A percentile compares a stretch with the other conserved stretches of the same genome.
phyloP scores from a whole-genome alignment of 768 basidiomycete genomes.

The Lactifluus hygrophoroides region DNA sequence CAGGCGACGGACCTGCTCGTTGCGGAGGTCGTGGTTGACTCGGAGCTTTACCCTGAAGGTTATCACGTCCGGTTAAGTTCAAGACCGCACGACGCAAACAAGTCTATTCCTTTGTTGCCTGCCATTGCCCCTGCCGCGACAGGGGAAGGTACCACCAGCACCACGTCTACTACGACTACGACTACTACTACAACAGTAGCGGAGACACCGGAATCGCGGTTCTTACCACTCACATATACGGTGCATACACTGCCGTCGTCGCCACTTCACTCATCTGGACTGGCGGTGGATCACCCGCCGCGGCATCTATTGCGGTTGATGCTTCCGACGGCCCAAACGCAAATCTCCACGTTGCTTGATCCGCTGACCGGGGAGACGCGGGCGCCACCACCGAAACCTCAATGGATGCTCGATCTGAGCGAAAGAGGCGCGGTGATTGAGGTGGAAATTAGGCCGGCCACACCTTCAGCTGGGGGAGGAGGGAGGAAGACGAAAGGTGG shows the following conservation, averaged over 20 bases:
- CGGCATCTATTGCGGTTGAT: constrained; percentile 72
- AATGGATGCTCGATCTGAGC: constrained; percentile 63
- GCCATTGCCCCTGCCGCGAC: not conserved
- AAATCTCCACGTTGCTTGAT: constrained; percentile 67
- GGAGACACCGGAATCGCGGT: constrained; percentile 9
- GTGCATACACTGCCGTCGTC: constrained; percentile 77
- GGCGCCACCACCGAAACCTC: constrained; percentile 51
- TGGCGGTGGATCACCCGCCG: constrained; percentile 42
- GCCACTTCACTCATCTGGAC: constrained; percentile 65
- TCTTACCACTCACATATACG: constrained; percentile 47
- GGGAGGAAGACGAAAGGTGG: constrained; percentile 26
- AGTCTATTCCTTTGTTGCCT: constrained; percentile 31
- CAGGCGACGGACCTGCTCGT: constrained; percentile 63
- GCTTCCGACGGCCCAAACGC: constrained; percentile 77
- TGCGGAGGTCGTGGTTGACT: constrained; percentile 72
- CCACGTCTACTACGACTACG: not conserved
- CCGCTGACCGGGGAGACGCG: constrained; percentile 68
- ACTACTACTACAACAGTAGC: not conserved
- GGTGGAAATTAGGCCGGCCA: constrained; percentile 42
- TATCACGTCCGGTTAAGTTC: constrained; percentile 49
- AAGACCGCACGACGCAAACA: constrained; percentile 32
- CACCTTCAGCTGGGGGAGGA: constrained; percentile 9
- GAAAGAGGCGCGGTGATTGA: constrained; percentile 53
- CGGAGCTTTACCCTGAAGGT: constrained; percentile 71
- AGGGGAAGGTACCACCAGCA: not conserved